phyloP scores from a whole-genome alignment of 768 basidiomycete species.

The Suillus fuscotomentosus region DNA sequence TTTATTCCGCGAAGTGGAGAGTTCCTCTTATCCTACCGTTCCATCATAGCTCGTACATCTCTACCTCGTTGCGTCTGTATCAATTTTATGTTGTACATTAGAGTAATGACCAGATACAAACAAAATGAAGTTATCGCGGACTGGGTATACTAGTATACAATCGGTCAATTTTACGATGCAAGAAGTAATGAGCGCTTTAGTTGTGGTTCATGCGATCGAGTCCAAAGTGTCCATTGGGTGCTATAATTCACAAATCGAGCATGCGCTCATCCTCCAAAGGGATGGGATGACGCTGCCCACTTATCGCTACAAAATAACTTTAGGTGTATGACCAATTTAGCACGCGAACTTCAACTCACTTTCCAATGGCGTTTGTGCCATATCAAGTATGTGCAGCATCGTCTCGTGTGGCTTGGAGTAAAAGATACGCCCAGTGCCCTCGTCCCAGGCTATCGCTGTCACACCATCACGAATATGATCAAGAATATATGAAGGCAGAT shows the following conservation, averaged over 20 bases:
- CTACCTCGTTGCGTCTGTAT: slow-evolving; percentile 20
- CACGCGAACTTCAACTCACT: slow-evolving; percentile 21
- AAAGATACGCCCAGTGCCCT: slow-evolving; percentile 58
- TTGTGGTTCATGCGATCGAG: background rate
- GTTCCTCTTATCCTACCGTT: slow-evolving; percentile 8
- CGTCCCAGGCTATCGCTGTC: slow-evolving; percentile 62
- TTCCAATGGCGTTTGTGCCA: slow-evolving; percentile 36
- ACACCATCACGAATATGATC: slow-evolving; percentile 31
- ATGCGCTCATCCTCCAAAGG: slow-evolving; percentile 31
- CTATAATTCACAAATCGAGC: slow-evolving; percentile 25
- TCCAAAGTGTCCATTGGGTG: background rate
- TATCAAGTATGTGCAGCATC: slow-evolving; percentile 48
- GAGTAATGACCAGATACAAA: background rate
- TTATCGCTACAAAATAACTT: slow-evolving; percentile 29
- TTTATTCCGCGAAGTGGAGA: slow-evolving; percentile 12
- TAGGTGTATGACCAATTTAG: slow-evolving; percentile 21
- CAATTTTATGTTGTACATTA: slow-evolving; percentile 2
- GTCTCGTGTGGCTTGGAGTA: slow-evolving; percentile 43
- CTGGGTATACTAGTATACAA: background rate
- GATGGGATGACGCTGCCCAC: slow-evolving; percentile 30
- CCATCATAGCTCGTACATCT: slow-evolving; percentile 19
- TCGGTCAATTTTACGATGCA: background rate
- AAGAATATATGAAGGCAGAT: slow-evolving; percentile 16
- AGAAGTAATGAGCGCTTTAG: background rate
- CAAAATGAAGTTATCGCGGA: background rate